These are phyloP conservation scores for Suhomyces yuchorum DNA, from an alignment of 1,139 yeast species.

Conservation along the genomic window DNA sequence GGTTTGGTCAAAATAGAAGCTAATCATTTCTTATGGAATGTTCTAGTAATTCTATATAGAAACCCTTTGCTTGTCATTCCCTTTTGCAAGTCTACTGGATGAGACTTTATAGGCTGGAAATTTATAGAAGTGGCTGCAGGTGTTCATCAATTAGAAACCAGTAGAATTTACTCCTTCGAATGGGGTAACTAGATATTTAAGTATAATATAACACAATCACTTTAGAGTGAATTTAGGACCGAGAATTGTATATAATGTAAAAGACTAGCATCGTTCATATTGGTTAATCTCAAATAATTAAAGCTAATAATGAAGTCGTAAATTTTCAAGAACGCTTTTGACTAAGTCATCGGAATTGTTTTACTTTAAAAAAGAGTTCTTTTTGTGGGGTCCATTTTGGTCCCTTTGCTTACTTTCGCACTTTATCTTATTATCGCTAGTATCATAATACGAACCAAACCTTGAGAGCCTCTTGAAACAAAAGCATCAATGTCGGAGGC, in stretches of 20 bases:
- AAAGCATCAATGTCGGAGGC: conserved; percentile 4
- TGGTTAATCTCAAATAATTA: no score
- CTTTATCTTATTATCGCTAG: not conserved
- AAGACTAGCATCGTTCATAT: no score
- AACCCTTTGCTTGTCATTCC: not conserved
- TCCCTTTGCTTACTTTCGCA: not conserved
- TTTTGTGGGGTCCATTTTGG: no score
- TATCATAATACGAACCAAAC: no score
- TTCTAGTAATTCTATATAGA: not conserved
- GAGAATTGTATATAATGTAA: no score
- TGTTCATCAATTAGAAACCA: not conserved
- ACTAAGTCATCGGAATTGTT: no score
- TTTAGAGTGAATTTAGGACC: no score
- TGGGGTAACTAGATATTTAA: not conserved
- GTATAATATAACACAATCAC: no score
- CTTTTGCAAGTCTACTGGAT: not conserved
- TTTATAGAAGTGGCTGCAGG: conserved; percentile 1
- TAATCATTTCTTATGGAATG: conserved; percentile 4
- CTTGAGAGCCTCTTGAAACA: not conserved
- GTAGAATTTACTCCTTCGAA: not conserved
- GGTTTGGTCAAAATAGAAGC: conserved; percentile 42
- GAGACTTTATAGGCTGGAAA: not conserved
- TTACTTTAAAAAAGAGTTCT: no score
- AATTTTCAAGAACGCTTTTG: no score
- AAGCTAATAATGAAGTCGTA: no score